Conservation (phyloP, 2,329 filamentous ascomycete genomes). For the Alternaria brassicicola region DNA sequence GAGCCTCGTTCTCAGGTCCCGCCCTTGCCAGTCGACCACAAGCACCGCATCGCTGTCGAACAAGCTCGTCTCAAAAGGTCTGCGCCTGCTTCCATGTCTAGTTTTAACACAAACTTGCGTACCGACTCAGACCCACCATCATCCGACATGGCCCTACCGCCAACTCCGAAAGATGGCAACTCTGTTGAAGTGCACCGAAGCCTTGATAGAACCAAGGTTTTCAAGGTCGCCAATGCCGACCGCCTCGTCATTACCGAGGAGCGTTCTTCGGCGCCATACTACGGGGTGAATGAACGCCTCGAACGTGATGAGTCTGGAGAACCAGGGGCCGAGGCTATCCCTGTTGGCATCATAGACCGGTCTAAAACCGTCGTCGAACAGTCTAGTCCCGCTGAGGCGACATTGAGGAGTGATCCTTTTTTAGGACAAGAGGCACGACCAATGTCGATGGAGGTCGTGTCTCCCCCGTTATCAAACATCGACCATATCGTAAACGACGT, state of each 20-base stretch:
- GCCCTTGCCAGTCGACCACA: constrained; percentile 29
- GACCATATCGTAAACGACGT: constrained; percentile 3
- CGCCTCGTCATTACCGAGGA: constrained; percentile 31
- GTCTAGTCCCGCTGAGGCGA: constrained; percentile 16
- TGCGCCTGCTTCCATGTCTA: constrained; percentile 37
- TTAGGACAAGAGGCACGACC: constrained; percentile 2
- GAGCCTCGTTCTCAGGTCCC: constrained; percentile 25
- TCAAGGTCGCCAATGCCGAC: constrained; percentile 40
- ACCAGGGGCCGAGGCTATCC: constrained; percentile 27
- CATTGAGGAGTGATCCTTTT: constrained; percentile 14
- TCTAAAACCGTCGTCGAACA: constrained; percentile 53
- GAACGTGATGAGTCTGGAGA: constrained; percentile 30
- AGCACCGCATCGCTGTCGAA: constrained; percentile 29
- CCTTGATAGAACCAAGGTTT: constrained; percentile 21
- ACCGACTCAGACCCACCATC: constrained; percentile 51
- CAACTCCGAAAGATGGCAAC: constrained; percentile 50
- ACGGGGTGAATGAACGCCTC: constrained; percentile 49
- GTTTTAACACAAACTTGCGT: constrained; percentile 39
- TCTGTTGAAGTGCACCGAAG: constrained; percentile 43
- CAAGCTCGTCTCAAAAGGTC: constrained; percentile 30
- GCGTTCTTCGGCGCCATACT: constrained; percentile 33
- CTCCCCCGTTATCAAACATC: constrained; percentile 11
- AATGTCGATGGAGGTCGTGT: constrained; percentile 12
- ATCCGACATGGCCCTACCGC: constrained; percentile 52
- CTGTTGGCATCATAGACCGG: constrained; percentile 50